A percentile compares a stretch with the other conserved stretches of the same genome.
Evolutionary conservation across 2,329 filamentous ascomycete genomes (phyloP).

Genomic region (Ampelomyces quisqualis): DNA sequence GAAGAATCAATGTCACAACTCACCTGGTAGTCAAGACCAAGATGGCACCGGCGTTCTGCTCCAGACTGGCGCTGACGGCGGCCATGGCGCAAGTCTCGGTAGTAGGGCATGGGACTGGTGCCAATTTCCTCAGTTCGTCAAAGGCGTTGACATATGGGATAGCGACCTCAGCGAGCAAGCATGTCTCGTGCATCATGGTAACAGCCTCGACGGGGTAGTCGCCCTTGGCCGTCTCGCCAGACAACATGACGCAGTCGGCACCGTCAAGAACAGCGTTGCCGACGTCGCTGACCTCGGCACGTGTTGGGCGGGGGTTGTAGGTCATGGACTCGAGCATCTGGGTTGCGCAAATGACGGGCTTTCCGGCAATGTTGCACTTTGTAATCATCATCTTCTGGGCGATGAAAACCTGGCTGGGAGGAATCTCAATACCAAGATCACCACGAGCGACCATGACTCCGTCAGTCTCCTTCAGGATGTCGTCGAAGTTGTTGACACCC

Average conservation of each 20-base stretch:
- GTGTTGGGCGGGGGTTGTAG: slow-evolving; percentile 97
- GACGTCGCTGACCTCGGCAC: slow-evolving; percentile 97
- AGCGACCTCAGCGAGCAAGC: slow-evolving; percentile 92
- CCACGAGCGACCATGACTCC: slow-evolving; percentile 99
- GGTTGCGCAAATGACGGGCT: slow-evolving; percentile 97
- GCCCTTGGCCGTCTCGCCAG: slow-evolving; percentile 98
- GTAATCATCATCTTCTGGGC: slow-evolving; percentile 99
- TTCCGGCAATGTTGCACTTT: slow-evolving; percentile 99
- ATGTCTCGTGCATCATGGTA: slow-evolving; percentile 97
- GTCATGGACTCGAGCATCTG: slow-evolving; percentile 99
- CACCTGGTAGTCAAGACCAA: slow-evolving; percentile 90
- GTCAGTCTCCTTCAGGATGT: slow-evolving; percentile 94
- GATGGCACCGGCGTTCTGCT: slow-evolving; percentile 95
- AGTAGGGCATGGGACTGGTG: slow-evolving; percentile 79
- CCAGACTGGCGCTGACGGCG: slow-evolving; percentile 89
- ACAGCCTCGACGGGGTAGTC: slow-evolving; percentile 91
- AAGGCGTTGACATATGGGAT: slow-evolving; percentile 97
- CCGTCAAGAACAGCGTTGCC: slow-evolving; percentile 97
- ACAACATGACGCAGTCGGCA: slow-evolving; percentile 99
- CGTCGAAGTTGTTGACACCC: slow-evolving; percentile 98
- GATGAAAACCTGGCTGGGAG: slow-evolving; percentile 96
- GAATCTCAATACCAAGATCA: slow-evolving; percentile 97
- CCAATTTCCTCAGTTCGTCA: slow-evolving; percentile 86
- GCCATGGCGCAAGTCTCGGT: slow-evolving; percentile 96
- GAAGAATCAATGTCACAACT: slow-evolving; percentile 22